Base-by-base conservation (phyloP, 345 rosid species). In the Linum tenue region DNA sequence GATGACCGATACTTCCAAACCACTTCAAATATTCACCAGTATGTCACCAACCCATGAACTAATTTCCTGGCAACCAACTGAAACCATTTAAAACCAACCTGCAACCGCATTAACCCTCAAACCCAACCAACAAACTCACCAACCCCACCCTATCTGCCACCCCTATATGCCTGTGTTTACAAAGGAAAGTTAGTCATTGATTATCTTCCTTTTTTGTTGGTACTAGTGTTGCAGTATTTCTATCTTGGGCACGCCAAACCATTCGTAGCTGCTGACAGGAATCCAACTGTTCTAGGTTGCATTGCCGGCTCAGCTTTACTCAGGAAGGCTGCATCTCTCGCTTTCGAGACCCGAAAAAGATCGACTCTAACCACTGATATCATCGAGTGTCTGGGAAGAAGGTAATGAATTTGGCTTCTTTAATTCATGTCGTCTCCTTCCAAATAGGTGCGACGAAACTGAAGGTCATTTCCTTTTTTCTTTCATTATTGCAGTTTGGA, bases 351-450 rank as follows among this genome's bases (percentile, higher is more conserved):
- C 16, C 84, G 77, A 72, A 86, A 81, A 73, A 82, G 97, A 64
- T 86, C 99, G 55, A 88, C 99, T 63, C 92, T 94, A 48, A 86
- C 97, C 11, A 74, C 80, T 1, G 95, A 90, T 73, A 88, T 94
- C 70, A 90, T 94, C 2, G 84, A 84, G 65, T 77, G 78, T 75
- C 71, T 90, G 51, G 97, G 97, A 39, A 76, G 70, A 70, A 92
- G 98, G 97, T 85, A 82, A 43, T 41, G 15, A 39, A 10, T 53
- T 56, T 14, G 12, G 42, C 5, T 5, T 60, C 58, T 76, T 71
- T 67, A 72, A 43, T 7, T 69, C 74, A 60, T 66, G 62, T 56
- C 71, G 72, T 17, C 77, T 74, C 9, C 72, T 56, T 2, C 67
- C 75, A 39, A 72, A 66, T 57, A 37, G 68, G 67, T 10, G 14